Evolutionary conservation across 345 rosid genomes (phyloP), one percentile per base, ranked within the genome.

Genomic region (Lenwebbia sp.): DNA sequence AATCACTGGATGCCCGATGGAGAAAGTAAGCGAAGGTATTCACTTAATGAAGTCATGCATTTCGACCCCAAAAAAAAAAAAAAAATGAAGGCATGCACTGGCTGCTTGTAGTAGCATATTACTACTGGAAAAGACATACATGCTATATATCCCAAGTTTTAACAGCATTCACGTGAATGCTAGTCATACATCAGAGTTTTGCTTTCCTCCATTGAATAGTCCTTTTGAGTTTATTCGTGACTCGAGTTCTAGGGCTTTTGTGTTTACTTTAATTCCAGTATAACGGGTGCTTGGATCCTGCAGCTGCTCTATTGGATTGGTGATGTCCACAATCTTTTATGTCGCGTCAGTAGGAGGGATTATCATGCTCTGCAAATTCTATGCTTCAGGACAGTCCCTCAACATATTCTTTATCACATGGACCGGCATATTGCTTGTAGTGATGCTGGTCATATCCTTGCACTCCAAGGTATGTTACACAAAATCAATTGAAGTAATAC

Each of bases 351-450:
- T 91, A 33, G 89, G 93, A 85, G 98, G 95, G 85, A 93, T 96
- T 41, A 88, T 83, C 55, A 75, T 87, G 53, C 91, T 96, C 91
- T 95, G 92, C 88, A 88, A 88, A 74, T 85, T 92, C 26, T 94
- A 95, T 84, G 94, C 91, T 84, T 85, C 88, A 6, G 92, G 88
- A 15, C 86, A 88, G 10, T 83, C 87, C 75, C 95, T 95, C 89
- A 95, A 96, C 90, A 92, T 95, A 85, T 95, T 95, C 93, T 96
- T 96, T 89, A 93, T 96, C 86, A 86, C 95, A 25, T 95, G 93
- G 92, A 96, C 99, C 40, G 90, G 91, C 22, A 33, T 95, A 88
- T 91, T 96, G 87, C 91, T 95, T 37, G n/a, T 90, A 78, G 90
- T 93, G 60, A 94, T 95, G 94, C 90, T 94, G 94, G 94, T 91